Evolutionary conservation across 2,329 filamentous ascomycete species (phyloP).

Genomic region (Hymenoscyphus repandus): DNA sequence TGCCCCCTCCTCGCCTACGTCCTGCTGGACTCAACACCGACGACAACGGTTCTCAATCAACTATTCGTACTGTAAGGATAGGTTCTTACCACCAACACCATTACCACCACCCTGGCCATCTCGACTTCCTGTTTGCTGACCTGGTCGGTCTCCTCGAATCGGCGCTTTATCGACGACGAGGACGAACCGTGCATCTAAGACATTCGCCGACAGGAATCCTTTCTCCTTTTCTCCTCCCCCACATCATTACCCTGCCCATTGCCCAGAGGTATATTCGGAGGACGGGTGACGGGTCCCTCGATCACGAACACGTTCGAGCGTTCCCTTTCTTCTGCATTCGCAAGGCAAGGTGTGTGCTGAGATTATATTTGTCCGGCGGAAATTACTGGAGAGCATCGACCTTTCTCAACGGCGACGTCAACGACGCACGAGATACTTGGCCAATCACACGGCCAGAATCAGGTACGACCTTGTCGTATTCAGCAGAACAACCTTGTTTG

Average conservation of each 20-base stretch:
- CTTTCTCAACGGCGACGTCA: neutral
- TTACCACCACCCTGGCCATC: too few species aligned
- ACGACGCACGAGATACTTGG: neutral
- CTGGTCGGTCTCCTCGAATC: neutral
- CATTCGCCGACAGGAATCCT: neutral
- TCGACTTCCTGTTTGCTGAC: too few species aligned
- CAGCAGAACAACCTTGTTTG: neutral
- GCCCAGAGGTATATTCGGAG: too few species aligned
- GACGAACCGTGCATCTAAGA: neutral
- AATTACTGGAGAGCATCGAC: constrained; percentile 1
- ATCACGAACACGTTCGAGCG: constrained; percentile 1
- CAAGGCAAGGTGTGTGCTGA: too few species aligned
- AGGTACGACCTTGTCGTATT: neutral
- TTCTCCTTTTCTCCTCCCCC: constrained; percentile 1
- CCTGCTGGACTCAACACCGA: too few species aligned
- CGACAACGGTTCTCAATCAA: too few species aligned
- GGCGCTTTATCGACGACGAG: too few species aligned
- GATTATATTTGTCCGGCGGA: neutral
- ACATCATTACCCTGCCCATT: neutral
- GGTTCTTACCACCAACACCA: too few species aligned
- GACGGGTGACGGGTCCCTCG: too few species aligned
- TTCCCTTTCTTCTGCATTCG: too few species aligned
- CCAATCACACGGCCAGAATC: neutral
- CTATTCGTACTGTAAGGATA: too few species aligned
- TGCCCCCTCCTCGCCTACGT: too few species aligned